Evolutionary conservation across 1,139 yeast species (phyloP), one percentile per base, ranked within the genome.

Genomic region (Kodamaea suecica): DNA sequence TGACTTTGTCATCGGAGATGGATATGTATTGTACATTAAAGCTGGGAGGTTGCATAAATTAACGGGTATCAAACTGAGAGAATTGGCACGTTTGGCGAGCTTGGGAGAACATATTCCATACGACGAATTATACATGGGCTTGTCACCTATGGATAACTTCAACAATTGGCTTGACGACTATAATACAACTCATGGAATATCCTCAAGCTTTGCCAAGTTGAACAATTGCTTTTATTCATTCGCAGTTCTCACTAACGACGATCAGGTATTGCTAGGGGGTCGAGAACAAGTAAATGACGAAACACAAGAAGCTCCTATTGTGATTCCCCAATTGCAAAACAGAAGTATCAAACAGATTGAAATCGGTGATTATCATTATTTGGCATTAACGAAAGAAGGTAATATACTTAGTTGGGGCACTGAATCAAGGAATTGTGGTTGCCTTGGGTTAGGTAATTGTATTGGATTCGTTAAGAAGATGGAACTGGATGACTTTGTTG

Each of bases 311-410:
- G 35, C 41, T 2, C 52, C 47, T 1, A 40, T 41, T 6, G 45
- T 71, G 2, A 45, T 68, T 14, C 61, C 63, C 0, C 70, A 66
- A 36, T 52, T 81, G 14, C 86, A 80, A 43, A 64, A 74, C 6
- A 56, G 55, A 13, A 70, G 72, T 6, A 70, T 84, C 27, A 64
- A 78, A 3, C 70, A 80, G 4, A 59, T 84, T 2, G 79, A 78
- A 2, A 73, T 80, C 40, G 95, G 94, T 0, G 95, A 85, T 52
- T 80, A 83, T 49, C 95, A 85, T 52, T 69, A 59, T 31, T 51
- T 84, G 36, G 94, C 87, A 0, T 59, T 84, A 8, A 67, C 80
- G 1, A 64, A 66, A 30, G 65, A 69, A 10, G 95, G 95, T 0
- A 65, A 71, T 3, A 43, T 83, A n/a, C 64, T 73, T 34, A 62